Percentiles rank a stretch among this genome's conserved stretches.
Evolutionary conservation across 768 basidiomycete genomes (phyloP).

Genomic region (Russula earlei): DNA sequence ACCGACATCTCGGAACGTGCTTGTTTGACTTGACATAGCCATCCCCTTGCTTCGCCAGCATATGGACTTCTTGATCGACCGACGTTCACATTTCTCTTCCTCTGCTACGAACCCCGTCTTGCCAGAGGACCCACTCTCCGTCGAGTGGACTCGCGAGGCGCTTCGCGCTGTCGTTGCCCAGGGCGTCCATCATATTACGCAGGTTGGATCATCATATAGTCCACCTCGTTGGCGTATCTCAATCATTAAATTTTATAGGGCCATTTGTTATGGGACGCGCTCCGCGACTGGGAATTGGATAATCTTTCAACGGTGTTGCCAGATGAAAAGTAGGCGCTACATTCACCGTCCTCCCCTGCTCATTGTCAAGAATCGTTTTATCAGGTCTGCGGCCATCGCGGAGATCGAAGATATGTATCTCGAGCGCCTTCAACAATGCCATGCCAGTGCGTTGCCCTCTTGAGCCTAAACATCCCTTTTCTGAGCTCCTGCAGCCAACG

Average conservation of each 20-base stretch:
- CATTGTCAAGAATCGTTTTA: neutral
- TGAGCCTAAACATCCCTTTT: neutral
- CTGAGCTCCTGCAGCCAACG: constrained; percentile 43
- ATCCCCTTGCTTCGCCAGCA: constrained; percentile 65
- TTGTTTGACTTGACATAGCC: constrained; percentile 36
- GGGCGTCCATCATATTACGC: constrained; percentile 51
- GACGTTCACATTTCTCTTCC: constrained; percentile 29
- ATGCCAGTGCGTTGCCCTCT: constrained; percentile 44
- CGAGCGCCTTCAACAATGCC: constrained; percentile 65
- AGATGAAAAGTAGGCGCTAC: constrained; percentile 37
- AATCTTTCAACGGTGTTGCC: constrained; percentile 41
- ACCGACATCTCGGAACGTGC: constrained; percentile 11
- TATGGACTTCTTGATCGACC: constrained; percentile 46
- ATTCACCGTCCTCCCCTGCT: neutral
- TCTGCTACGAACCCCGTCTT: constrained; percentile 37
- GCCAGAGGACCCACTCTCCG: constrained; percentile 50
- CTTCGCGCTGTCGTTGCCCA: constrained; percentile 45
- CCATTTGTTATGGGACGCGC: constrained; percentile 58
- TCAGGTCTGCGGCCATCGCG: constrained; percentile 37
- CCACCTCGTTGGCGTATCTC: neutral
- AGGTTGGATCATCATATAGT: constrained; percentile 34
- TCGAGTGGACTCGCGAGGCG: constrained; percentile 49
- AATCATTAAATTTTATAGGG: constrained; percentile 36
- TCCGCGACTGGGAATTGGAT: constrained; percentile 68
- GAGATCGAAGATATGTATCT: constrained; percentile 51